Evolutionary conservation across 331 rosid genomes (phyloP), one percentile per base, ranked within the genome.

Genomic region (Dryas integrifolia): DNA sequence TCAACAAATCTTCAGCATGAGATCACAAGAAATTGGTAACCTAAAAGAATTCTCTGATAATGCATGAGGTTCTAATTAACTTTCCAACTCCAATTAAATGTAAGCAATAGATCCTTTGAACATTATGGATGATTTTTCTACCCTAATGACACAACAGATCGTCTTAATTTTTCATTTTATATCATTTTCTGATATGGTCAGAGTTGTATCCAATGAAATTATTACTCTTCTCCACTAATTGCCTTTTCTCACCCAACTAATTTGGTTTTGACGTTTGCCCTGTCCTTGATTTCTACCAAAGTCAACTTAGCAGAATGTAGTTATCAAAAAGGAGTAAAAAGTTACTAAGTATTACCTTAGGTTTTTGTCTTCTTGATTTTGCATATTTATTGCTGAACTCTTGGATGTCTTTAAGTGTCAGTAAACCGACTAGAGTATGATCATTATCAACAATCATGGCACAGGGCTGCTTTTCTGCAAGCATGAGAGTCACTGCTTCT

Each of bases 391-490:
- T 58, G 76, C 88, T 79, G 43, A 81, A 89, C 70, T 82, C 89
- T 80, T 86, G 89, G 71, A 94, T 89, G 85, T 85, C 95, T 79
- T 80, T 53, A 26, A 89, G 92, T 16, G 88, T 88, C 78, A 94
- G 81, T 18, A 89, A 81, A 82, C 98, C 98, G 64, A 94, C 76
- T 77, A 94, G 79, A 69, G 83, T 76, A 44, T 84, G 85, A 70
- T 84, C 83, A 35, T 75, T 60, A 65, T 85, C 92, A 63, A 94
- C 91, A 45, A 94, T 89, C 84, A 94, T 72, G 14, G 96, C 97
- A 86, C 87, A 94, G 41, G 97, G 87, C 84, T 88, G 91, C 84
- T 91, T 94, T 86, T 89, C 96, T 0, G 72, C 79, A 68, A 94
- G 89, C 98, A 94, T 94, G 80, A 88, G 90, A 86, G 75, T 85